Percentiles rank a stretch among this genome's conserved stretches.
These are phyloP conservation scores for Hanseniaspora mollemarum DNA, from an alignment of 805 yeast species.

Conservation along the genomic window DNA sequence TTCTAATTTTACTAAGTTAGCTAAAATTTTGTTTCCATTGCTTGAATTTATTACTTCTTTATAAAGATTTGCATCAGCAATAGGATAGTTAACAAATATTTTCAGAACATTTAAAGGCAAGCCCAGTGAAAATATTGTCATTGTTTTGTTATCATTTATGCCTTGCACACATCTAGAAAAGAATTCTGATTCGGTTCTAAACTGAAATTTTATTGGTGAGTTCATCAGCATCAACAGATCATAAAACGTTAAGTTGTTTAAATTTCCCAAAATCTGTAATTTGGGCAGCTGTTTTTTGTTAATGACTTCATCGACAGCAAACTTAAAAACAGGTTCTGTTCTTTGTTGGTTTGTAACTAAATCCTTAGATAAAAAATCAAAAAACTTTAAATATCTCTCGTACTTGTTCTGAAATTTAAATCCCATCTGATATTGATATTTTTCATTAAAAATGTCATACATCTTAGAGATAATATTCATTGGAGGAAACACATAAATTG, in stretches of 20 bases:
- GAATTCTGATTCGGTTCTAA: constrained; percentile 33
- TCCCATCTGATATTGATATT: constrained; percentile 7
- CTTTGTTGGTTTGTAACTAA: not conserved
- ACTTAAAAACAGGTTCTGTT: not conserved
- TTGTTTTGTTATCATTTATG: constrained; percentile 44
- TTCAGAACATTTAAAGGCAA: constrained; percentile 27
- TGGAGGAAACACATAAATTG: constrained; percentile 75
- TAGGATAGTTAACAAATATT: constrained; percentile 15
- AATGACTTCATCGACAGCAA: not conserved
- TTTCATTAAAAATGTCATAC: constrained; percentile 28
- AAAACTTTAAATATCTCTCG: constrained; percentile 17
- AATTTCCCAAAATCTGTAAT: not conserved
- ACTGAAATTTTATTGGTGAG: constrained; percentile 46
- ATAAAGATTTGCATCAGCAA: not conserved
- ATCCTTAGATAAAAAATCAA: not conserved
- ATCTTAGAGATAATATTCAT: constrained; percentile 56
- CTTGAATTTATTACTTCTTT: not conserved
- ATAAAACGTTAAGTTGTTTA: constrained; percentile 37
- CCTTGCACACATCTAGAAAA: constrained; percentile 40
- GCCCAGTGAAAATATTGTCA: constrained; percentile 44
- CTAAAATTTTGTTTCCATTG: not conserved
- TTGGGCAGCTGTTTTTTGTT: not conserved
- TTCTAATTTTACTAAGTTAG: constrained; percentile 19
- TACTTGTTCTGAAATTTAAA: constrained; percentile 8
- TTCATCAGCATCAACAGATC: constrained; percentile 49